Evolutionary conservation across 176 grass and related monocot species (phyloP).

Genomic region (Musa itinerans): DNA sequence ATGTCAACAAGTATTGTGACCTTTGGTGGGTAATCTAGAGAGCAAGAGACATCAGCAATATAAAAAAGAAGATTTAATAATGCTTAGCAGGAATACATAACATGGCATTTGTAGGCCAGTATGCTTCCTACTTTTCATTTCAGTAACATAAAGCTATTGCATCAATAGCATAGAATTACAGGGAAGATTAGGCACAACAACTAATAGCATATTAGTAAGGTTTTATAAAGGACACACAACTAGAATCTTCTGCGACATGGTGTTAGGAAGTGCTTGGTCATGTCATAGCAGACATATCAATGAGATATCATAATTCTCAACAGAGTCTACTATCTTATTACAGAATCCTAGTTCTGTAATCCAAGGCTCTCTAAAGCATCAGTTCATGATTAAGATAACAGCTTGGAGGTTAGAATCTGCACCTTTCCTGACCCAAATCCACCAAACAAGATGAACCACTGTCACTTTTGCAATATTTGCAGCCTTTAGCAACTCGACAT

Average conservation of each 20-base stretch:
- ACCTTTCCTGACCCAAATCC: conserved; percentile 92
- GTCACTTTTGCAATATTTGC: conserved; percentile 83
- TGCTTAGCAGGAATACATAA: not conserved
- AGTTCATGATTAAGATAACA: not conserved
- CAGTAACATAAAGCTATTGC: too few relatives aligned
- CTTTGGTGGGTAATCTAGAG: not conserved
- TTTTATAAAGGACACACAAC: not conserved
- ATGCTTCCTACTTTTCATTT: not conserved
- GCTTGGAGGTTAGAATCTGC: conserved; percentile 1
- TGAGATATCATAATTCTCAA: not conserved
- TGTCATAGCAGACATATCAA: not conserved
- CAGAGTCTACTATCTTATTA: not conserved
- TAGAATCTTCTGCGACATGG: not conserved
- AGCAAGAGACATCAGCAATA: not conserved
- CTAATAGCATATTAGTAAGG: not conserved
- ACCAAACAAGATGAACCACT: conserved; percentile 84
- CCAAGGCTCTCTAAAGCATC: not conserved
- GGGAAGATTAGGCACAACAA: not conserved
- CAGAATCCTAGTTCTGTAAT: not conserved
- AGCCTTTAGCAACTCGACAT: conserved; percentile 91
- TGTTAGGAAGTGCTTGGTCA: not conserved
- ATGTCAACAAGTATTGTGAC: not conserved
- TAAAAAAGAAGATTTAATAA: not conserved
- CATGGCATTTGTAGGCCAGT: not conserved
- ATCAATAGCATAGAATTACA: not conserved